These are phyloP conservation scores for Knufia petricola DNA, from an alignment of 2,329 filamentous ascomycete genomes.

Conservation along the genomic window DNA sequence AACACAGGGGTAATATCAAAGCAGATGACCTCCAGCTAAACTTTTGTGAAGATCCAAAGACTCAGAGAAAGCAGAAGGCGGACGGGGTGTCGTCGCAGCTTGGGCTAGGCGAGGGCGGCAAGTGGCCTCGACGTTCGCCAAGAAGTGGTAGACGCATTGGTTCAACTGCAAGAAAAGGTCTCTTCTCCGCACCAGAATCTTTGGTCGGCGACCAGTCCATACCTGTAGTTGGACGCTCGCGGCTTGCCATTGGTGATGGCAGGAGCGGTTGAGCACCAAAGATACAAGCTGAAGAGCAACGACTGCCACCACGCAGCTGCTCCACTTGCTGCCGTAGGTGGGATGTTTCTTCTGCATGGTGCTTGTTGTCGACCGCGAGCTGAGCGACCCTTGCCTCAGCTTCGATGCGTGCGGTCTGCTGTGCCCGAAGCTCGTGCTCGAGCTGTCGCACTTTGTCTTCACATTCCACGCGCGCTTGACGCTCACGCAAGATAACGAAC, in stretches of 20 bases:
- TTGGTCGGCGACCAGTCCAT: not conserved
- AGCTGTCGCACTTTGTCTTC: not conserved
- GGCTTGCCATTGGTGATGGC: not conserved
- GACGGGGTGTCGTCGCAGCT: not conserved
- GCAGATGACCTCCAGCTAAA: not conserved
- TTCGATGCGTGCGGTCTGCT: not conserved
- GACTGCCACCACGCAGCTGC: not conserved
- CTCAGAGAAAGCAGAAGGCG: not conserved
- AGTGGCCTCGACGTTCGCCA: not conserved
- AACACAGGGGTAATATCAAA: not conserved
- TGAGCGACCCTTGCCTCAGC: not conserved
- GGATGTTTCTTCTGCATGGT: not conserved
- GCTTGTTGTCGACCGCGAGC: not conserved
- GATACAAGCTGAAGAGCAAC: not conserved
- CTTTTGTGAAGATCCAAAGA: not conserved
- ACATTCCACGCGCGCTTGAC: slow-evolving; percentile 12
- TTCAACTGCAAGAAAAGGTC: not conserved
- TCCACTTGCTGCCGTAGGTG: not conserved
- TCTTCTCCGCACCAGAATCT: not conserved
- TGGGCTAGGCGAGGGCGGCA: slow-evolving; percentile 3
- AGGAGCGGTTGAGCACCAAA: not conserved
- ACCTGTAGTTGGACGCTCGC: not conserved
- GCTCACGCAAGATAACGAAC: slow-evolving; percentile 14
- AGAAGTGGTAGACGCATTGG: not conserved
- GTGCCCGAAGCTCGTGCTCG: not conserved